Evolutionary conservation across 2,329 filamentous ascomycete species (phyloP), one percentile per base, ranked within the genome.

Genomic region (Davidsoniella neocaledoniae): DNA sequence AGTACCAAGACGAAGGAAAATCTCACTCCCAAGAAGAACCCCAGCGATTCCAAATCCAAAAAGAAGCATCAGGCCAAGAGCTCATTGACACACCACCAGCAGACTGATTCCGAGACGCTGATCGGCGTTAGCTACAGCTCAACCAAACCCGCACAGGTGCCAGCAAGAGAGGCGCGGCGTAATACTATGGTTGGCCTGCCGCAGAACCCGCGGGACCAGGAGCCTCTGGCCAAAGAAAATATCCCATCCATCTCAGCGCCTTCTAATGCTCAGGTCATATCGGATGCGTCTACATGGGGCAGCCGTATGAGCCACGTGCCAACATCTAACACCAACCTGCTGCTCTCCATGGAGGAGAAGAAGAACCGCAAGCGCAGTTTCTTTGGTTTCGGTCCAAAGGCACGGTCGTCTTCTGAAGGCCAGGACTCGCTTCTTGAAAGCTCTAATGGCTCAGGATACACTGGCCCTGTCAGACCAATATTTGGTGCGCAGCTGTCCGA

Each of bases 401-500:
- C 72, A 36, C 67, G 77, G 40, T 69, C 69, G 1, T 77, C 75
- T 0, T 71, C 70, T 2, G 77, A 81, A 38, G 72, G 74, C 1
- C 71, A 73, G 54, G 76, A 81, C 44, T 66, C 71, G 3, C 60
- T 75, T 12, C 73, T 74, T 55, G 68, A 70, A 12, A 66, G 63
- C 12, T 67, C 64, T 17, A 67, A 66, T 51, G 66, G 64, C 63
- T 72, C 68, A 17, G 63, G 65, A 49, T 69, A 67, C 53, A 67
- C 65, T 53, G 75, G 77, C 14, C 71, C 77, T 0, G 65, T 79
- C 12, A 73, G 79, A 37, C 76, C 83, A 51, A 84, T 86, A 3
- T 98, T 98, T 62, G 91, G 91, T 2, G 82, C 85, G 29, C 77
- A 86, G 4, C 68, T 98, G 48, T 78, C 78, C 7, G 90, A 96